Base-by-base conservation (phyloP, 371 early-diverging fungal genomes). In the Dichotomocladium elegans region DNA sequence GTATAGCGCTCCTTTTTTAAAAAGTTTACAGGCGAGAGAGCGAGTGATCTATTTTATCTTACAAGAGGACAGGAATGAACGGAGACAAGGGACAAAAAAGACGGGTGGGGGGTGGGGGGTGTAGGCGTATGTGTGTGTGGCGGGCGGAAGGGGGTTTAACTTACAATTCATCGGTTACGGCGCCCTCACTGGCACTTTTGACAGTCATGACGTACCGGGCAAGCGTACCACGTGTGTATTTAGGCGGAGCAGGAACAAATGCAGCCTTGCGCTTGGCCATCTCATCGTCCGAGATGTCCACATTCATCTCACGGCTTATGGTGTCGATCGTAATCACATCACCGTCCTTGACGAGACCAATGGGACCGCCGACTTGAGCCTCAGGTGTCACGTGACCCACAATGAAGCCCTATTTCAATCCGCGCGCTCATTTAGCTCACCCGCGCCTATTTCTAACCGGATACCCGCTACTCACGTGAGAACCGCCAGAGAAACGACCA, bases 371-470 rank as follows among this genome's bases (percentile, higher is more conserved):
- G 3, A 80, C 91, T 63, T 94, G 93, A 4, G 98, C 98, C 76
- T 98, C 98, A 10, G 98, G 98, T 5, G 94, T 86, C 53, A 98
- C 89, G 70, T 98, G 98, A n/a, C 98, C 96, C 61, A 96, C 93
- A 58, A 98, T 95, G 63, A 96, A 98, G 24, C 96, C 95, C 82
- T 85, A 37, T 53, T 19, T n/a, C n/a, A n/a, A n/a, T n/a, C n/a
- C n/a, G n/a, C n/a, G n/a, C n/a, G n/a, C n/a, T n/a, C n/a, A n/a
- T n/a, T n/a, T 1, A 37, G 37, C 37, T 17, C 15, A 37, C 1
- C 15, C n/a, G 4, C 37, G 5, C 15, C 21, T 10, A 0, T 37
- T 37, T 15, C 21, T 5, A 6, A 45, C 9, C 6, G 0, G 28
- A 31, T 28, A 43, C 24, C 31, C n/a, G n/a, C 21, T 12, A 55